Evolutionary conservation across 176 grass and related monocot species (phyloP).

Genomic region (Ampelocalamus luodianensis): DNA sequence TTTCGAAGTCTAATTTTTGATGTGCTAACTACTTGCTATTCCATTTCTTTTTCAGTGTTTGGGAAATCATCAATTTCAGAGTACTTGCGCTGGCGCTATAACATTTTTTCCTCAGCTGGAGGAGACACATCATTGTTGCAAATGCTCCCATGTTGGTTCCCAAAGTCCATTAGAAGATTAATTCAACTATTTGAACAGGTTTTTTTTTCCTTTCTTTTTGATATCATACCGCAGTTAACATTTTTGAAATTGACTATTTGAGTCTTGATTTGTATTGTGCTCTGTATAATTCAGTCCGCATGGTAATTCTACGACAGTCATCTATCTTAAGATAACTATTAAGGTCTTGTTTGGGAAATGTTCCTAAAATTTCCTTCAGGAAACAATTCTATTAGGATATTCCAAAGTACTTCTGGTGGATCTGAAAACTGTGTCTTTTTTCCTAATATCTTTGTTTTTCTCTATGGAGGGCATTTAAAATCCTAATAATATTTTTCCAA

Average conservation of each 20-base stretch:
- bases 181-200: conserved; percentile 93
- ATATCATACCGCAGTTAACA: conserved; percentile 26
- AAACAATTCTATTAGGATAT: conserved; percentile 15
- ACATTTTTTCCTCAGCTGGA: conserved; percentile 78
- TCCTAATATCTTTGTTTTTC: conserved; percentile 19
- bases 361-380: conserved; percentile 1
- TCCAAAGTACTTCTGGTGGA: conserved; percentile 20
- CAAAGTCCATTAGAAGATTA: conserved; percentile 86
- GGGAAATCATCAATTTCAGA: conserved; percentile 74
- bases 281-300: not conserved
- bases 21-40: not conserved
- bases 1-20: conserved; percentile 31
- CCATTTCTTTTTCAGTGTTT: conserved; percentile 48
- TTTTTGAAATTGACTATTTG: not conserved
- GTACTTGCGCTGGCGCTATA: conserved; percentile 80
- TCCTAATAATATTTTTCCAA: not conserved
- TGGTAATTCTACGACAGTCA: not conserved
- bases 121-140: conserved; percentile 87
- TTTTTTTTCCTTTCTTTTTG: conserved; percentile 46
- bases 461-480: conserved; percentile 16
- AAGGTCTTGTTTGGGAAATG: not conserved
- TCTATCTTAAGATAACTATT: not conserved
- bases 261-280: not conserved
- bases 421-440: not conserved
- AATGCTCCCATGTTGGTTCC: conserved; percentile 79